Conservation (phyloP, 192 early-diverging fungal species). For the Mortierella claussenii region DNA sequence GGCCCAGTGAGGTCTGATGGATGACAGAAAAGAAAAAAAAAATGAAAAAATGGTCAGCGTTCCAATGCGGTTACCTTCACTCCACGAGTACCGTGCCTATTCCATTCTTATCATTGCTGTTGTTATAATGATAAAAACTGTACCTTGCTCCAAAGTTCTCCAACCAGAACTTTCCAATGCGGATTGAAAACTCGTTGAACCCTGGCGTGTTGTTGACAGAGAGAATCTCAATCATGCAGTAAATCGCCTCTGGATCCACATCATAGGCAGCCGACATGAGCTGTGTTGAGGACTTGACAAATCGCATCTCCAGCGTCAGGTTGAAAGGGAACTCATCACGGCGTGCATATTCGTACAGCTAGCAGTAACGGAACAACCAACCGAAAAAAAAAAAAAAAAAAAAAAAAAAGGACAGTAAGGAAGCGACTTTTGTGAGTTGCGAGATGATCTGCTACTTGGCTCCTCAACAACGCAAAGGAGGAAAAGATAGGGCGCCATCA, state of each 20-base stretch:
- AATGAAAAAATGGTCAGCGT: background rate
- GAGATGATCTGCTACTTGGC: too few relatives aligned
- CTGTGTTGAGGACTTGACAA: constrained; percentile 27
- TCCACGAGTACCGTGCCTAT: background rate
- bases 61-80: background rate
- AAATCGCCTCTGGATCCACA: constrained; percentile 40
- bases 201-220: constrained; percentile 15
- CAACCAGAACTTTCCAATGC: constrained; percentile 46
- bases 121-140: background rate
- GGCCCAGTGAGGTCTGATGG: constrained; percentile 45
- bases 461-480: too few relatives aligned
- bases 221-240: constrained; percentile 37
- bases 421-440: background rate
- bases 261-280: constrained; percentile 40
- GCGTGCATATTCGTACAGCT: constrained; percentile 35
- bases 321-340: background rate
- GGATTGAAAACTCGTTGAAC: constrained; percentile 36
- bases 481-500: too few relatives aligned
- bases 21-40: background rate
- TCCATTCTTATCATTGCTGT: background rate
- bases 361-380: background rate
- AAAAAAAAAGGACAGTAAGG: background rate
- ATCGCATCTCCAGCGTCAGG: constrained; percentile 34
- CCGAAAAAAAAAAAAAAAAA: background rate
- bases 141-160: constrained; percentile 43